A percentile compares a stretch with the other conserved stretches of the same genome.
Evolutionary conservation across 192 early-diverging fungal species (phyloP).

Genomic region (Coemansia sp.): DNA sequence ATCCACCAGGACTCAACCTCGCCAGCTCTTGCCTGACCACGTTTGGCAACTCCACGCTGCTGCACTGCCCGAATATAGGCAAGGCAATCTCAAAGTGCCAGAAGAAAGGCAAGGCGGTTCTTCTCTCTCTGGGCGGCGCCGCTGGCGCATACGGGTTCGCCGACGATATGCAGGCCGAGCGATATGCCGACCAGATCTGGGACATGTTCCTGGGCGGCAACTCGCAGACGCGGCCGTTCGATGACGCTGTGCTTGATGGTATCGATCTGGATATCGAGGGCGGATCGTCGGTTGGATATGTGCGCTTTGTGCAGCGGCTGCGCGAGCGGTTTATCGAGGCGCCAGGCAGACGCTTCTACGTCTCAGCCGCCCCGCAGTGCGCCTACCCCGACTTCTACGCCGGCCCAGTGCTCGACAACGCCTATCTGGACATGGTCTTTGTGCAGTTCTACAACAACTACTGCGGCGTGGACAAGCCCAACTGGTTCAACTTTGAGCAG

Average conservation of each 20-base stretch:
- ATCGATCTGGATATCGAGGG: conserved; percentile 73
- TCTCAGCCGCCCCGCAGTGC: conserved; percentile 73
- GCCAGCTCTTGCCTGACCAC: conserved; percentile 63
- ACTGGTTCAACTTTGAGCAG: conserved; percentile 70
- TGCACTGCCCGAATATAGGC: conserved; percentile 69
- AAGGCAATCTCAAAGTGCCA: conserved; percentile 72
- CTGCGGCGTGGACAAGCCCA: conserved; percentile 57
- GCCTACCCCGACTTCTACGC: conserved; percentile 68
- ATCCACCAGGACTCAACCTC: conserved; percentile 66
- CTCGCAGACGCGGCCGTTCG: conserved; percentile 64
- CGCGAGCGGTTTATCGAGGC: conserved; percentile 56
- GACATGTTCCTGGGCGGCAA: conserved; percentile 73
- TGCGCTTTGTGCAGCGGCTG: conserved; percentile 59
- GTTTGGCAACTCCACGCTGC: conserved; percentile 60
- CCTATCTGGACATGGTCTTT: conserved; percentile 69
- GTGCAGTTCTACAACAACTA: conserved; percentile 86
- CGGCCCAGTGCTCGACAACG: conserved; percentile 57
- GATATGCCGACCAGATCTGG: conserved; percentile 72
- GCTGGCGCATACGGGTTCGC: conserved; percentile 63
- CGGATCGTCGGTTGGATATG: conserved; percentile 58
- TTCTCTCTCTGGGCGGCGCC: conserved; percentile 73
- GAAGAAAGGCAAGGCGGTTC: conserved; percentile 65
- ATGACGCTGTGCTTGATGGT: conserved; percentile 68
- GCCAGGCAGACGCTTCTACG: conserved; percentile 54
- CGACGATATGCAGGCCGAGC: conserved; percentile 56